Evolutionary conservation across 78 protist species (phyloP), one percentile per base, ranked within the genome.

Genomic region (Speleostelium caveatum): DNA sequence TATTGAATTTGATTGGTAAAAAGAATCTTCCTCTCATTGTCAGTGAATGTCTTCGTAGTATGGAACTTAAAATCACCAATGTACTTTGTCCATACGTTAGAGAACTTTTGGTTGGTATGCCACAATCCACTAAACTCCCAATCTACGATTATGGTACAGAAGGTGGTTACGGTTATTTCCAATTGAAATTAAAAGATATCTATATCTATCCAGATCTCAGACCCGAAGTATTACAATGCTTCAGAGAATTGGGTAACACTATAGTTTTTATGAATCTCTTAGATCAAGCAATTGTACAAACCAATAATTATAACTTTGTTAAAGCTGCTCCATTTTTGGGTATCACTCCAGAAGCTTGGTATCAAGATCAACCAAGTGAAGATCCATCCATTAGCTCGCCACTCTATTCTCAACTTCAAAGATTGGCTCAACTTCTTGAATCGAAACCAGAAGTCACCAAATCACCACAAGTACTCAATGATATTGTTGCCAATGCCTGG

Each of bases 191-290:
- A 16, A 35, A 49, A 32, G 95, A 68, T 26, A 72, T 96, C 72
- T 41, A 75, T 30, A 58, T 58, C 28, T 96, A 96, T 66, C 92
- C 78, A 5, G 97, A 95, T 58, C 49, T 96, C 12, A 68, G 93
- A 65, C 63, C 96, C n/a, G 96, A 92, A 28, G 98, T 96, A 36
- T 24, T 96, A 8, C 97, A 96, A 45, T 28, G 39, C 33, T 96
- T 96, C 78, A 61, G 97, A n/a, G 95, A 87, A 49, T 39, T 96
- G 28, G 98, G 98, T 33, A 96, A 96, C 74, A 30, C 56, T 24
- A 5, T 96, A 26, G 63, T 73, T 8, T 41, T 96, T 22, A 28
- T 95, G 69, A 65, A 45, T 21, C 24, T 96, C 36, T 63, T 96
- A 61, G 98, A 96, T 28, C 85, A 67, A 45, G 87, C 45, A 12